Base-by-base conservation (phyloP, 2,329 filamentous ascomycete species). In the Drechslerella coelobrocha region DNA sequence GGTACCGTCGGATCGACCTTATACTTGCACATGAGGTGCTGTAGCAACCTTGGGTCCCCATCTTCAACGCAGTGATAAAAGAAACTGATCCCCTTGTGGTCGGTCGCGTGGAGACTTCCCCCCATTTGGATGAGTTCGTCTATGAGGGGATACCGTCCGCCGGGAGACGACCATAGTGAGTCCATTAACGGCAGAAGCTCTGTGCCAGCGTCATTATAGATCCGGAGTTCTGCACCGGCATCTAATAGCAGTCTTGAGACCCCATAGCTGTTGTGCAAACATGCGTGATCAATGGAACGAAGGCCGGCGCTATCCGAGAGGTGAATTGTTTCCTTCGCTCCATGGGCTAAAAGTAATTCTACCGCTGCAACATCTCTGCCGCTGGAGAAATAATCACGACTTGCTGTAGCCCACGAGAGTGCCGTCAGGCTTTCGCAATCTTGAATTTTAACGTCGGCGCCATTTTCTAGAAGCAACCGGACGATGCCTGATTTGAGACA, bases 101-200 rank as follows among this genome's bases (percentile, higher is more conserved):
- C 54, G 1, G 53, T 4, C 0, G 52, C 57, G 52, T 62, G 29
- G 17, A 59, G 48, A 24, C 59, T 57, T 10, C 51, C 52, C 2
- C 65, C 65, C 26, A 62, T 56, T n/a, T 31, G 5, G 14, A 69
- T 19, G 8, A 69, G 24, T 31, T 69, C 57, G 9, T 62, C 52
- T 8, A 47, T 27, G 2, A 62, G 1, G 1, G 65, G 45, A 23
- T 37, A 39, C 3, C 2, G 5, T 10, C 17, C n/a, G 5, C 37
- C 24, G 24, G 2, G 14, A n/a, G 24, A 8, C n/a, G 21, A n/a
- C 4, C 2, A n/a, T 2, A 9, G 9, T 21, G 54, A 6, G 2
- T 34, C 27, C 21, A 69, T 23, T 9, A 37, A 14, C 5, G 59
- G 29, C 12, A 69, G 27, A 1, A 62, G 10, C 17, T 69, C 65